Evolutionary conservation across 2,329 filamentous ascomycete genomes (phyloP), one percentile per base, ranked within the genome.

Genomic region (Chaetomiaceae sp.): DNA sequence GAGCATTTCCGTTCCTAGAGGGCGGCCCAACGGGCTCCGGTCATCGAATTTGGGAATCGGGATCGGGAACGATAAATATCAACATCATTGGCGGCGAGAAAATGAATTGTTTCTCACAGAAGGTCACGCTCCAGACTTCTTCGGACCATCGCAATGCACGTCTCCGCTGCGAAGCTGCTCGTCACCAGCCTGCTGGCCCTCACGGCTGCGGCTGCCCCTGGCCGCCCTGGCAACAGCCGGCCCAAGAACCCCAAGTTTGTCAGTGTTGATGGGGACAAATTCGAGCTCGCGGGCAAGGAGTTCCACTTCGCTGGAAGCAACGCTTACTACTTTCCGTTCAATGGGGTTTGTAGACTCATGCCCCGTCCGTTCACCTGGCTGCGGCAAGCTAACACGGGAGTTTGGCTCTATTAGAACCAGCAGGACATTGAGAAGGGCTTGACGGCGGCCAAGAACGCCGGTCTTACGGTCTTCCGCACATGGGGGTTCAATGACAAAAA

Each of bases 401-500:
- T 20, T 9, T 40, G 13, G 8, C 1, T 4, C 47, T 14, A 27
- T 2, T 21, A 78, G 75, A 72, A 74, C 59, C 69, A 75, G 63
- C 64, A 70, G 3, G 75, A 79, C 58, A 69, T 75, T 41, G 71
- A 75, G 32, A 68, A 69, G 30, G 75, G 75, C 20, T 63, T 78
- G 48, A 66, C 59, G 6, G 75, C 73, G 18, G 75, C 73, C 40
- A 73, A 73, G 56, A 67, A 72, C 5, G 75, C 75, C 8, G 75
- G 76, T 2, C 64, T 79, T 18, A 77, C 71, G 45, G 77, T 81
- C 5, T 74, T 81, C 62, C 74, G 78, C 23, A 80, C 77, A 8
- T 81, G 78, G 78, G 77, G 76, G 14, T 81, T 80, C 69, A 79
- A 80, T 60, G 78, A 81, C 64, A 76, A 75, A 61, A 81, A 81